These are phyloP conservation scores for Boletus bicolor DNA, from an alignment of 768 basidiomycete genomes.

Conservation along the genomic window DNA sequence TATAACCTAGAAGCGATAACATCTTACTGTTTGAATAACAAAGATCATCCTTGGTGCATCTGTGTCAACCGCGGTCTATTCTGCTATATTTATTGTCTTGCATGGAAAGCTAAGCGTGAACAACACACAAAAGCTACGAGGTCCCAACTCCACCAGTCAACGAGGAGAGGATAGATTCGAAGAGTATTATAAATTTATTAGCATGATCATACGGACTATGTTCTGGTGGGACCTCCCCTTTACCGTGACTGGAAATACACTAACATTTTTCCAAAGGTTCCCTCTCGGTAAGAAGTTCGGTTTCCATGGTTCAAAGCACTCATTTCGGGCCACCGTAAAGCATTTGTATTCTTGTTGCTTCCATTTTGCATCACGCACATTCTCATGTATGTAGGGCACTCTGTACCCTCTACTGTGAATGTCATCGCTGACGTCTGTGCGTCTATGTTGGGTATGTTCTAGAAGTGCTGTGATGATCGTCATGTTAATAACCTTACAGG, in stretches of 20 bases:
- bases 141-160: constrained; percentile 46
- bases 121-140: constrained; percentile 50
- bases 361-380: constrained; percentile 56
- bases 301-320: not conserved
- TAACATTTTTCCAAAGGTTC: constrained; percentile 41
- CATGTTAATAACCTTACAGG: constrained; percentile 38
- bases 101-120: constrained; percentile 53
- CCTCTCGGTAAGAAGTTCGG: constrained; percentile 46
- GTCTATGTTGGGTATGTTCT: constrained; percentile 51
- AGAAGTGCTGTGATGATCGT: not conserved
- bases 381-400: constrained; percentile 45
- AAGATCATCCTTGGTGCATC: constrained; percentile 58
- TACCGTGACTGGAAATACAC: constrained; percentile 1
- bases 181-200: constrained; percentile 60
- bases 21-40: constrained; percentile 21
- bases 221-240: constrained; percentile 50
- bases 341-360: constrained; percentile 55
- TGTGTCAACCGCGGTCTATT: constrained; percentile 54
- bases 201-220: constrained; percentile 63
- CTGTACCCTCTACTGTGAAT: constrained; percentile 43
- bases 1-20: not conserved
- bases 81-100: constrained; percentile 58
- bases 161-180: constrained; percentile 41
- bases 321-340: constrained; percentile 33
- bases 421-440: constrained; percentile 52